Percentiles rank a stretch among this genome's conserved stretches.
phyloP scores from a whole-genome alignment of 2,329 filamentous ascomycete species.

The Botrytis galanthina region DNA sequence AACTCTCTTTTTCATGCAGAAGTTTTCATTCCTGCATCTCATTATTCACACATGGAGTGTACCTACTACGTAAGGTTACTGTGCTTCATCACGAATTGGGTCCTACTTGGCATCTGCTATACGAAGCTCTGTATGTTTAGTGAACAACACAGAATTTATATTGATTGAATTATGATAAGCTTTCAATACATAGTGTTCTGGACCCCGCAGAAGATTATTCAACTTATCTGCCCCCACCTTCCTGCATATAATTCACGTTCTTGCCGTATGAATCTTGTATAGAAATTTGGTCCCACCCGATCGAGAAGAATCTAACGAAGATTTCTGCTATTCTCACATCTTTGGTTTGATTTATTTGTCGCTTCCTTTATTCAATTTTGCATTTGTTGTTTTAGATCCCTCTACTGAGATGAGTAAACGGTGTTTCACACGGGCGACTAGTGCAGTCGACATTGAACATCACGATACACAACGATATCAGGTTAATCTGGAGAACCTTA shows the following conservation, averaged over 20 bases:
- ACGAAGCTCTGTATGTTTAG: neutral
- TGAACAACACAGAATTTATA: neutral
- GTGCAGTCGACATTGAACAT: neutral
- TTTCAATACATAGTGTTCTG: neutral
- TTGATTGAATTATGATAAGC: neutral
- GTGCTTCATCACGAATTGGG: neutral
- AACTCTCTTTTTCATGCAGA: neutral
- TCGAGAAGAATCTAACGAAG: neutral
- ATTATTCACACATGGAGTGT: neutral
- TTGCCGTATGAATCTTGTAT: neutral
- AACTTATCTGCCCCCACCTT: neutral
- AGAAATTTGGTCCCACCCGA: neutral
- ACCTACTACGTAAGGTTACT: neutral
- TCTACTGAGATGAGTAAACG: neutral
- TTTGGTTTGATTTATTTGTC: neutral
- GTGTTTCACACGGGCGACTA: neutral
- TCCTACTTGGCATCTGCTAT: neutral
- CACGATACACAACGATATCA: neutral
- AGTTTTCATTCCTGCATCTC: neutral
- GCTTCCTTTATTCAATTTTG: neutral
- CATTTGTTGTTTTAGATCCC: neutral
- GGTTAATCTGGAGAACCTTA: neutral
- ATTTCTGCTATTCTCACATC: neutral
- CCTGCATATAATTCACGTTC: neutral
- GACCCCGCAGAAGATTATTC: neutral